phyloP scores from a whole-genome alignment of 495 filamentous ascomycete species.

The Aspergillus funiculosus region DNA sequence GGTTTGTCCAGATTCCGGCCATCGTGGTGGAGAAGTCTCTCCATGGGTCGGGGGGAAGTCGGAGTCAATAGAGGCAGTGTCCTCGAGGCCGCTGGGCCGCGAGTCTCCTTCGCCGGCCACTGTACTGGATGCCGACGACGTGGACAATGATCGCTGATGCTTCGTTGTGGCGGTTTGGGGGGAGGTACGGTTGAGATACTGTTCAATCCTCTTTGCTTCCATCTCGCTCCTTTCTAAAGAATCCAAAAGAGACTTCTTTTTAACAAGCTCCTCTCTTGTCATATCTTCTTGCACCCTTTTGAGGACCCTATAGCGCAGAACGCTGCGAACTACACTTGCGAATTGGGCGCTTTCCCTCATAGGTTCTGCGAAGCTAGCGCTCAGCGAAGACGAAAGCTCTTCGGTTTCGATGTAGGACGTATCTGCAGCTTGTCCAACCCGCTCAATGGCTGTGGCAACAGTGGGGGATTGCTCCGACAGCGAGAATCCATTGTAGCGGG shows the following conservation, averaged over 20 bases:
- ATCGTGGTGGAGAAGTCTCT: conserved; percentile 49
- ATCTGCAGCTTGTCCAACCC: conserved; percentile 89
- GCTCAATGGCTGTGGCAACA: conserved; percentile 89
- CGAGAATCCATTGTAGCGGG: conserved; percentile 93
- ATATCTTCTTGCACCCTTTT: conserved; percentile 97
- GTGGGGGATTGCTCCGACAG: conserved; percentile 82
- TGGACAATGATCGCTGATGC: conserved; percentile 61
- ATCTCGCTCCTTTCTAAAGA: conserved; percentile 82
- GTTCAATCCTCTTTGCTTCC: conserved; percentile 86
- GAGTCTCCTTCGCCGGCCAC: conserved; percentile 39
- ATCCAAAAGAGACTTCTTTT: conserved; percentile 73
- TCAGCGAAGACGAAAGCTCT: conserved; percentile 75
- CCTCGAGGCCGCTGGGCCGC: conserved; percentile 44
- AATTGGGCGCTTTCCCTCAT: conserved; percentile 98
- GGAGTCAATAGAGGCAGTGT: conserved; percentile 82
- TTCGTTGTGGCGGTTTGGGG: conserved; percentile 39
- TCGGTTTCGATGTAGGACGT: conserved; percentile 94
- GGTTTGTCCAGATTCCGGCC: conserved; percentile 27
- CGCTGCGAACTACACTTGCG: conserved; percentile 83
- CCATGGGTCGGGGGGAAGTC: conserved; percentile 90
- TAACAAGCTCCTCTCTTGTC: conserved; percentile 82
- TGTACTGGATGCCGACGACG: conserved; percentile 46
- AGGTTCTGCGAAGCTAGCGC: conserved; percentile 89
- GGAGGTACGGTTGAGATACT: conserved; percentile 71
- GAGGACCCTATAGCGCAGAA: conserved; percentile 79